These are phyloP conservation scores for Cryptococcus sp. DNA, from an alignment of 1,284 basidiomycete species.

Conservation along the genomic window DNA sequence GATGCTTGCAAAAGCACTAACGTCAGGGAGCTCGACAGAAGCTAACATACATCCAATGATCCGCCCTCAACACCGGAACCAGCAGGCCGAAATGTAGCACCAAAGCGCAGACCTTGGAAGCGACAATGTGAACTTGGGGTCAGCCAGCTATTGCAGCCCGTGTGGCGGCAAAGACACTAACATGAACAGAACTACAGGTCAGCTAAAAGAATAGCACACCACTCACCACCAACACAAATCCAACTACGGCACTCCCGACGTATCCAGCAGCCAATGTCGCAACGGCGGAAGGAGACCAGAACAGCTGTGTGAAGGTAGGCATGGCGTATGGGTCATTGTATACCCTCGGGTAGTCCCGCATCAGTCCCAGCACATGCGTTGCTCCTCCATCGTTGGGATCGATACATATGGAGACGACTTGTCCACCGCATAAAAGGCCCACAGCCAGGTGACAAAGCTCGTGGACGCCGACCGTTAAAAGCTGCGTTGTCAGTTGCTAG, in stretches of 20 bases:
- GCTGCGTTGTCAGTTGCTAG: slow-evolving; percentile 18
- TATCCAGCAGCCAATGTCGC: slow-evolving; percentile 42
- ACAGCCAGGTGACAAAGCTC: slow-evolving; percentile 43
- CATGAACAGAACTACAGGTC: slow-evolving; percentile 28
- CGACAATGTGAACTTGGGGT: slow-evolving; percentile 39
- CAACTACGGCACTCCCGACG: slow-evolving; percentile 38
- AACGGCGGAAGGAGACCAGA: slow-evolving; percentile 32
- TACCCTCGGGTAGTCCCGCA: slow-evolving; percentile 34
- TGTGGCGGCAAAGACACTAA: slow-evolving; percentile 6
- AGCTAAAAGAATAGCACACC: neutral
- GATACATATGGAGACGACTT: slow-evolving; percentile 42
- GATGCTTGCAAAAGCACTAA: slow-evolving; percentile 43
- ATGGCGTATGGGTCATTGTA: slow-evolving; percentile 36
- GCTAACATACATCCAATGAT: slow-evolving; percentile 41
- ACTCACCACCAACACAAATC: slow-evolving; percentile 46
- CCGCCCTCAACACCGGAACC: slow-evolving; percentile 39
- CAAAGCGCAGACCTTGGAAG: slow-evolving; percentile 44
- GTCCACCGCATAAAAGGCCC: slow-evolving; percentile 43
- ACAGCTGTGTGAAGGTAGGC: slow-evolving; percentile 33
- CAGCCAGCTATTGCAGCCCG: neutral
- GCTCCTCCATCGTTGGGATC: slow-evolving; percentile 48
- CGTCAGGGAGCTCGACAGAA: slow-evolving; percentile 1
- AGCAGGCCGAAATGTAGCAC: slow-evolving; percentile 45
- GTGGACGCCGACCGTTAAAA: slow-evolving; percentile 44
- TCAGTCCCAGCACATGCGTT: slow-evolving; percentile 39